Base-by-base conservation (phyloP, 2,329 filamentous ascomycete species). In the Claviceps citrina region DNA sequence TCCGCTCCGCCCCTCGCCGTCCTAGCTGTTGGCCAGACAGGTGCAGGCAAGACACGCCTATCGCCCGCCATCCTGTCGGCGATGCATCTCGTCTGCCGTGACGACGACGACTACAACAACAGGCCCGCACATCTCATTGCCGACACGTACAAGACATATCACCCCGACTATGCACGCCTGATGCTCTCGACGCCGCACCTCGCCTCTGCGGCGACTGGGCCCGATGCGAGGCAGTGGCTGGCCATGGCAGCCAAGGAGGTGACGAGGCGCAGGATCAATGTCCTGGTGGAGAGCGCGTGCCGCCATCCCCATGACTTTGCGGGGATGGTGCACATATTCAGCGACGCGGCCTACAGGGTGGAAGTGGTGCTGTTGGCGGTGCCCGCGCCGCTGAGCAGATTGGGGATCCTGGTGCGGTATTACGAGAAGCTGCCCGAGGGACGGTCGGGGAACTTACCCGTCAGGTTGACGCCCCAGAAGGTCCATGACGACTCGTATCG, bases 71-170 rank as follows among this genome's bases (percentile, higher is more conserved):
- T 68, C 37, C 51, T 56, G 15, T 36, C 44, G 4, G 58, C 60
- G 34, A 48, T 68, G 24, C 38, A 12, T 36, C 44, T 35, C 31
- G 43, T 38, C 31, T 38, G 19, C 13, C 8, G 16, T 13, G 39
- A 22, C n/a, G n/a, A n/a, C n/a, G n/a, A n/a, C n/a, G n/a, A n/a
- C n/a, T n/a, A n/a, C n/a, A n/a, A n/a, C n/a, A n/a, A n/a, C 10
- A 4, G 18, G 7, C 43, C 52, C 13, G 58, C 56, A 15, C 65
- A 69, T 53, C 58, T 69, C 46, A 62, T 68, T 41, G 64, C 65
- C 40, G 65, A 68, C 56, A 63, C 62, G 18, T 67, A 66, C 60
- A 69, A 69, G 48, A 58, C 60, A 4, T 62, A 66, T 53, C 65
- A 69, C 50, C 66, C 66, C 0, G 44, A 54, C 15, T 67, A 66